These are phyloP conservation scores for Physcomitrium patens DNA, from an alignment of 225 moss, liverwort and hornwort species.

Conservation along the genomic window DNA sequence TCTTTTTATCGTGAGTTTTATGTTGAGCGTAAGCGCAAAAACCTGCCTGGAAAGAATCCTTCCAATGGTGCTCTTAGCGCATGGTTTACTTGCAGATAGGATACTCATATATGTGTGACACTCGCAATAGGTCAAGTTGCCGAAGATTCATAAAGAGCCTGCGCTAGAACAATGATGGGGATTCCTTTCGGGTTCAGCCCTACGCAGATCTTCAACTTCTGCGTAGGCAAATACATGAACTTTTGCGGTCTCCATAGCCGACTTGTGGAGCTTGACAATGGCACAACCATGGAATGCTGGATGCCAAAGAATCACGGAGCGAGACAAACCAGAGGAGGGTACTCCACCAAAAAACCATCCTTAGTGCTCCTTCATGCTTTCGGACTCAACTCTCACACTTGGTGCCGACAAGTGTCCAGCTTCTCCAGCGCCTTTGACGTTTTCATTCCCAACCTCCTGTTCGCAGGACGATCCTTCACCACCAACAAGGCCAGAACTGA, in stretches of 20 bases:
- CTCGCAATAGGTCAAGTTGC: background rate
- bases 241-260: conserved; percentile 35
- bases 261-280: conserved; percentile 39
- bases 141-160: background rate
- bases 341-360: conserved; percentile 31
- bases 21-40: too few relatives aligned
- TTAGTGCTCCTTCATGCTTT: conserved; percentile 65
- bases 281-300: conserved; percentile 56
- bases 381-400: conserved; percentile 50
- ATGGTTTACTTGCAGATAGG: background rate
- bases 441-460: conserved; percentile 57
- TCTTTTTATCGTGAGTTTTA: too few relatives aligned
- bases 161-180: conserved; percentile 24
- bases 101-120: background rate
- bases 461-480: conserved; percentile 48
- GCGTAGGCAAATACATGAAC: conserved; percentile 37
- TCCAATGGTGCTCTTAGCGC: background rate
- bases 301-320: conserved; percentile 33
- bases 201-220: conserved; percentile 44
- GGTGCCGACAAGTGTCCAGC: conserved; percentile 48
- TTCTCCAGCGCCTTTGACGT: conserved; percentile 50
- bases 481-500: conserved; percentile 41
- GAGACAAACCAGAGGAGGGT: background rate
- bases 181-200: conserved; percentile 37
- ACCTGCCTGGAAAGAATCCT: too few relatives aligned